Base-by-base conservation (phyloP, 306 rosid species). In the Cucurbita maxima region DNA sequence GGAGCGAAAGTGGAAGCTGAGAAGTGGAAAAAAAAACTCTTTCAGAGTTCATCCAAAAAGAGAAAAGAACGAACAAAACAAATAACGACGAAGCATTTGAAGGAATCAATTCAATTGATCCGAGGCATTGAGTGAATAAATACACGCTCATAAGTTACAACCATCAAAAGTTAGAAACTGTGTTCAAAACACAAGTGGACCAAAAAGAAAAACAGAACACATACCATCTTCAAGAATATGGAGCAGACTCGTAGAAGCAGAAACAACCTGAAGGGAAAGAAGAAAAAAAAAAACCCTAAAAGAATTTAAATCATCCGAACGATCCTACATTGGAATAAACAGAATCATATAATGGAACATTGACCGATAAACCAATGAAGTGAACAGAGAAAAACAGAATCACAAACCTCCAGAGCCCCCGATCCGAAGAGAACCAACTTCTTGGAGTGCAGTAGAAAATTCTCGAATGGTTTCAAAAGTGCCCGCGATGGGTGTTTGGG, bases 1-100 rank as follows among this genome's bases (percentile, higher is more conserved):
- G 72, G 75, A 93, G 88, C 25, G 97, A 93, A 77, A 93, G 98
- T 18, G 98, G 98, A 75, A 92, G 86, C 98, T 92, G 86, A 30
- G 34, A 83, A 83, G 75, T 10, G 40, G 25, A 3, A 43, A 73
- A 70, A 12, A 8, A 25, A 25, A n/a, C n/a, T 34, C 10, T 4
- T 50, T 51, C 8, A 70, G 58, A 50, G 19, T 22, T 5, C 0
- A 66, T 18, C n/a, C 71, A 43, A 19, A 54, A 47, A 50, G 45
- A 10, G 34, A 15, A 51, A 30, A 71, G 37, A 66, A 22, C 1
- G 22, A 44, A 64, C 36, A 22, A 62, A 30, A 64, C 53, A 64
- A 11, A 53, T 10, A 8, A 18, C 9, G 1, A 63, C 48, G 14
- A 41, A 14, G 16, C 4, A 30, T 30, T 58, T 5, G 52, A n/a